phyloP scores from a whole-genome alignment of 179 eudicot genomes.

The Silene noctiflora region DNA sequence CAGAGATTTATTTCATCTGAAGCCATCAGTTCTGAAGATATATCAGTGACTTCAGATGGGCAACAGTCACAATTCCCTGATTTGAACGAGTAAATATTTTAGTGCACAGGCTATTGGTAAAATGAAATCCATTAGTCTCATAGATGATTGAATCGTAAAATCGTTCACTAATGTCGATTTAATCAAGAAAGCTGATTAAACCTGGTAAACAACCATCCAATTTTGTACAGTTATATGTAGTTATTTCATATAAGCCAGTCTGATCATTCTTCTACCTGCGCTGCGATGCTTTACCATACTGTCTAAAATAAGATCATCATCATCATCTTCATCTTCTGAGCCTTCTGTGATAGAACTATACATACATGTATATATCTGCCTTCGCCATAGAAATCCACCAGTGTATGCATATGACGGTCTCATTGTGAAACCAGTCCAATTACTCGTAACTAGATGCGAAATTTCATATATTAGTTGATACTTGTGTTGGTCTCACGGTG shows the following conservation, averaged over 20 bases:
- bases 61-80: not conserved
- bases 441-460: too few species aligned
- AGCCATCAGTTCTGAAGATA: not conserved
- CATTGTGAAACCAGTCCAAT: too few species aligned
- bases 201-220: conserved; percentile 11
- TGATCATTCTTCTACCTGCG: not conserved
- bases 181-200: not conserved
- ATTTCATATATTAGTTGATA: too few species aligned
- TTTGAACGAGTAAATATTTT: not conserved
- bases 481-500: not conserved
- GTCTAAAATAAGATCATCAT: not conserved
- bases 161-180: too few species aligned
- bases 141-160: not conserved
- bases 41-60: not conserved
- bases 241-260: conserved; percentile 18
- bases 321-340: conserved; percentile 3
- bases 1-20: not conserved
- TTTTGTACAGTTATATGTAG: conserved; percentile 9
- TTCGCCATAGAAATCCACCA: not conserved
- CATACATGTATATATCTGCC: conserved; percentile 8
- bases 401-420: not conserved
- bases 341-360: conserved; percentile 12
- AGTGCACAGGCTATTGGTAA: too few species aligned
- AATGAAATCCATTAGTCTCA: not conserved
- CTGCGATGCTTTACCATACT: not conserved